A percentile compares a stretch with the other conserved stretches of the same genome.
Conservation (phyloP, 352 stramenopile species). For the Halophytophthora polymorphica region DNA sequence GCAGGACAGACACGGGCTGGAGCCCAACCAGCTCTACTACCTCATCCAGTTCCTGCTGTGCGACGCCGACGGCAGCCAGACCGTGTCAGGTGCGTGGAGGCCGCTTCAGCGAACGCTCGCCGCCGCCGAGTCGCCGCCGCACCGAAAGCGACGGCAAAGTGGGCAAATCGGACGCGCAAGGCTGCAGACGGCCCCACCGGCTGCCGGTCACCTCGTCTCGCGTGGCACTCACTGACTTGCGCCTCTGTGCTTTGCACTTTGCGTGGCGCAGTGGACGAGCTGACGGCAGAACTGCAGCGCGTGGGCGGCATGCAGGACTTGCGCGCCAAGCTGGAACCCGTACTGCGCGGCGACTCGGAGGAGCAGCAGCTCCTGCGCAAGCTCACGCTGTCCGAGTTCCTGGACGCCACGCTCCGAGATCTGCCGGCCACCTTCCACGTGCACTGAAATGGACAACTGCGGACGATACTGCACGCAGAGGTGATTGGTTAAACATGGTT, state of each 20-base stretch:
- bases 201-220: background rate
- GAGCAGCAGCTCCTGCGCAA: slow-evolving; percentile 47
- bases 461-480: too few relatives aligned
- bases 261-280: slow-evolving; percentile 30
- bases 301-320: slow-evolving; percentile 43
- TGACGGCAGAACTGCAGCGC: slow-evolving; percentile 47
- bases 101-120: background rate
- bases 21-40: slow-evolving; percentile 93
- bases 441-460: slow-evolving; percentile 11
- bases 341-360: slow-evolving; percentile 33
- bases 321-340: slow-evolving; percentile 32
- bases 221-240: slow-evolving; percentile 1
- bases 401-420: slow-evolving; percentile 41
- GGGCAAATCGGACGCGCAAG: background rate
- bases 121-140: background rate
- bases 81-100: slow-evolving; percentile 65
- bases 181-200: too few relatives aligned
- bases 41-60: slow-evolving; percentile 95
- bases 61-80: slow-evolving; percentile 84
- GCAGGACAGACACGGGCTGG: slow-evolving; percentile 88
- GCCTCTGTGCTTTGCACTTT: background rate
- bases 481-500: too few relatives aligned
- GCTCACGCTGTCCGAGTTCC: slow-evolving; percentile 47
- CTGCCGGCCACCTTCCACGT: slow-evolving; percentile 34
- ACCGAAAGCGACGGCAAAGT: background rate